Percentiles rank a stretch among this genome's conserved stretches.
Evolutionary conservation across 805 yeast genomes (phyloP).

Genomic region (Metschnikowia gelsemii): DNA sequence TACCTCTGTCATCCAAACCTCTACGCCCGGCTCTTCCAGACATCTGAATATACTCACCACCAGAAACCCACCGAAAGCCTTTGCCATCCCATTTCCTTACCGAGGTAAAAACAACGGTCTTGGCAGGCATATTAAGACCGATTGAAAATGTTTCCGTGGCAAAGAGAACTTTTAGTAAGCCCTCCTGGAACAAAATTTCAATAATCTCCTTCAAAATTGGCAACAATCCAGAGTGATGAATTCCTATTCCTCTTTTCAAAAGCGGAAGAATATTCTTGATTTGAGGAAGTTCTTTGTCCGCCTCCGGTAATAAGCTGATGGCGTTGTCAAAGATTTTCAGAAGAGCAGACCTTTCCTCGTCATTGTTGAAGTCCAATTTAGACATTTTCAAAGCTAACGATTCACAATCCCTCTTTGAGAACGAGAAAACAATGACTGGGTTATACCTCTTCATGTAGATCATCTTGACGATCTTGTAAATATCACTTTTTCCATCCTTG

Average conservation of each 20-base stretch:
- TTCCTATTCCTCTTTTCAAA: constrained; percentile 93
- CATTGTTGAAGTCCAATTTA: constrained; percentile 88
- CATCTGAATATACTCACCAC: constrained; percentile 99
- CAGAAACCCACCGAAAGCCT: constrained; percentile 98
- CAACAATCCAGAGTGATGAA: constrained; percentile 94
- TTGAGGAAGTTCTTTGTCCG: constrained; percentile 91
- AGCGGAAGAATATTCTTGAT: constrained; percentile 88
- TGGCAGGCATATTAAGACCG: constrained; percentile 99
- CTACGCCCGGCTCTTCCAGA: constrained; percentile 99
- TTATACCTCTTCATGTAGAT: constrained; percentile 94
- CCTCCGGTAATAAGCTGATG: constrained; percentile 79
- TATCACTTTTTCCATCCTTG: constrained; percentile 76
- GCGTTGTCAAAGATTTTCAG: constrained; percentile 91
- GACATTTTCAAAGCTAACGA: constrained; percentile 92
- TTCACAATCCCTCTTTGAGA: constrained; percentile 96
- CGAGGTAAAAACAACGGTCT: constrained; percentile 95
- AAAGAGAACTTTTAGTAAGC: constrained; percentile 86
- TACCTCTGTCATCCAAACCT: constrained; percentile 98
- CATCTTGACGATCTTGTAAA: constrained; percentile 95
- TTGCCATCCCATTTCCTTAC: constrained; percentile 98
- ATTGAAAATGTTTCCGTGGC: constrained; percentile 98
- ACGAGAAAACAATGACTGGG: constrained; percentile 98
- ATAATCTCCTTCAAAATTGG: constrained; percentile 94
- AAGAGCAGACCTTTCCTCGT: constrained; percentile 89
- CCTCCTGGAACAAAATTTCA: constrained; percentile 96